These are phyloP conservation scores for Wickerhamiella siamensis DNA, from an alignment of 805 yeast genomes.

Conservation along the genomic window DNA sequence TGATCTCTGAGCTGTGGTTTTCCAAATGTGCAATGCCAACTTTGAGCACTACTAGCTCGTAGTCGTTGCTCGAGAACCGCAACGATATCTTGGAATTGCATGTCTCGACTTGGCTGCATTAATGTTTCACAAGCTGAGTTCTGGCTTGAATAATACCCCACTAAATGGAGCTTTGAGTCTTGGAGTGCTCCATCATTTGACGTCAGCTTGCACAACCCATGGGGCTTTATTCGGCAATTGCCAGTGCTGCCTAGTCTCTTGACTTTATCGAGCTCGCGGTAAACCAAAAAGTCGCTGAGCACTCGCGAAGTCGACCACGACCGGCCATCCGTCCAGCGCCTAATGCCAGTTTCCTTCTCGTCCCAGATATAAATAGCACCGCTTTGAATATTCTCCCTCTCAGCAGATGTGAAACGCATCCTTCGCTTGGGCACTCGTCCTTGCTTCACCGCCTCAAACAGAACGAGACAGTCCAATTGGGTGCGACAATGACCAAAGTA, in stretches of 20 bases:
- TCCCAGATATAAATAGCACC: conserved; percentile 62
- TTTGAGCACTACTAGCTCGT: too few species aligned
- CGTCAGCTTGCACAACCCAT: conserved; percentile 52
- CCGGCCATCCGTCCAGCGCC: conserved; percentile 68
- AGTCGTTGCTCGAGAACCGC: background rate
- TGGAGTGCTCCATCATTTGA: conserved; percentile 41
- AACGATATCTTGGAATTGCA: conserved; percentile 18
- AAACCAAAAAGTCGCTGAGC: conserved; percentile 45
- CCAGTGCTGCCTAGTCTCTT: conserved; percentile 15
- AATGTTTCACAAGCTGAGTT: conserved; percentile 22
- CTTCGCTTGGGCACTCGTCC: conserved; percentile 44
- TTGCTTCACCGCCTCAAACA: conserved; percentile 49
- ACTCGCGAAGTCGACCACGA: conserved; percentile 64
- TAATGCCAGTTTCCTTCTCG: conserved; percentile 55
- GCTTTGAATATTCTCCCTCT: conserved; percentile 37
- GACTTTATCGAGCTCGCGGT: conserved; percentile 43
- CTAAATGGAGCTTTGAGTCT: conserved; percentile 43
- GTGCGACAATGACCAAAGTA: conserved; percentile 46
- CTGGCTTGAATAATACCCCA: conserved; percentile 34
- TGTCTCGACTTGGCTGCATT: conserved; percentile 34
- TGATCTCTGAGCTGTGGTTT: too few species aligned
- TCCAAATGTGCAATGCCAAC: too few species aligned
- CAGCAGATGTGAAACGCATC: conserved; percentile 42
- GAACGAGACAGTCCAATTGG: conserved; percentile 45
- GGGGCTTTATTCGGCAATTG: conserved; percentile 30